These are phyloP conservation scores for Chaetomium globosum DNA, from an alignment of 2,329 filamentous ascomycete species.

Conservation along the genomic window DNA sequence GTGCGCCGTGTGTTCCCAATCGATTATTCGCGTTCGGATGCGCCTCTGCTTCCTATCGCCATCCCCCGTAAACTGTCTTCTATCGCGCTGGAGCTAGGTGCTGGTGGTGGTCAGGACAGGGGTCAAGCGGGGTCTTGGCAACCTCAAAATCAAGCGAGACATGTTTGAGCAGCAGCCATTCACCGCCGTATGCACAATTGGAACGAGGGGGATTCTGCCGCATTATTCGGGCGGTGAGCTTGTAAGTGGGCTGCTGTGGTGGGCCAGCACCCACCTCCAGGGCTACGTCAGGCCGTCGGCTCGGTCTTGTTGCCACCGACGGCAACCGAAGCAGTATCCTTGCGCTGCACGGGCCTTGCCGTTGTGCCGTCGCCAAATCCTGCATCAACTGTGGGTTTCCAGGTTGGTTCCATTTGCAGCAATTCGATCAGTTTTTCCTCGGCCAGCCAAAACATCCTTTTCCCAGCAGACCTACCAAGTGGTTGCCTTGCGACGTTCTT, in stretches of 20 bases:
- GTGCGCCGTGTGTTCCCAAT: not conserved
- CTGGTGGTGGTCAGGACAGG: not conserved
- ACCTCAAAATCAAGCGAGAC: not conserved
- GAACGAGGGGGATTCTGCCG: conserved; percentile 17
- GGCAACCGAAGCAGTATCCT: conserved; percentile 23
- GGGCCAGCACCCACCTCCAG: not conserved
- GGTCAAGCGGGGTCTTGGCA: conserved; percentile 19
- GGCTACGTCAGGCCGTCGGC: conserved; percentile 15
- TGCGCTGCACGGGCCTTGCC: conserved; percentile 27
- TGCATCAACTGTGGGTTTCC: conserved; percentile 29
- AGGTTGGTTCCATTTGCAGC: conserved; percentile 26
- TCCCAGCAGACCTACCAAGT: conserved; percentile 19
- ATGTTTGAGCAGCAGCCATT: not conserved
- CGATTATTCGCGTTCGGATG: not conserved
- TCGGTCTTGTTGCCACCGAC: conserved; percentile 22
- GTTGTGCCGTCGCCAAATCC: conserved; percentile 29
- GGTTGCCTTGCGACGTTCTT: conserved; percentile 19
- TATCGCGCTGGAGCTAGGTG: not conserved
- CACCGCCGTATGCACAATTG: conserved; percentile 14
- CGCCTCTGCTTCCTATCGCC: not conserved
- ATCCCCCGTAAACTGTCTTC: not conserved
- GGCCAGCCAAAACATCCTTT: conserved; percentile 21
- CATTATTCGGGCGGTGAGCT: conserved; percentile 12
- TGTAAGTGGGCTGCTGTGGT: not conserved
- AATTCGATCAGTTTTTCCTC: conserved; percentile 28